Evolutionary conservation across 768 basidiomycete species (phyloP), one percentile per base, ranked within the genome.

Genomic region (Tubosaeta brunneosetosa): DNA sequence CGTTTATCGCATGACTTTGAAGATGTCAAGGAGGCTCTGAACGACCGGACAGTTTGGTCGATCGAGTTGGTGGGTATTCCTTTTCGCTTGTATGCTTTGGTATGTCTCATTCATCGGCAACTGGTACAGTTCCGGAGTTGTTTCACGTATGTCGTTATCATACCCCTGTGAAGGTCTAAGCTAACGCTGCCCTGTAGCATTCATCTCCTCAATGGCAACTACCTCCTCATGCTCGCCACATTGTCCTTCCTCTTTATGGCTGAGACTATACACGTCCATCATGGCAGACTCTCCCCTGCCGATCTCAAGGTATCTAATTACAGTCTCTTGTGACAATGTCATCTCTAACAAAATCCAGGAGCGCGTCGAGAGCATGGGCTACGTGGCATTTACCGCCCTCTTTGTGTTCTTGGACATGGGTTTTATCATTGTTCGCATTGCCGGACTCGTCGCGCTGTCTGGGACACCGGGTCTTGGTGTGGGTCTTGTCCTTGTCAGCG

Each of bases 371-470:
- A 4, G 11, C 1, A 49, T 61, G 16, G 61, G 64, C 5, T 51
- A 55, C 16, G 48, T 22, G 26, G 55, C 48, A 6, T 57, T 66
- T 42, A 49, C 56, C 1, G 27, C 61, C n/a, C 33, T 66, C 10
- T 43, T 63, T 41, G 52, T 44, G 3, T 7, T 61, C 29, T 59
- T 58, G 8, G 63, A 65, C 41, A 13, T 66, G 19, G 63, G 64
- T 1, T 47, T 40, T 25, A 6, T 63, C 22, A 9, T 56, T 22
- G 49, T 66, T 5, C 64, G 59, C 37, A 26, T 64, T 16, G 50
- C 54, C 0, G 56, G 36, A 32, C n/a, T 65, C 14, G 25, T 41
- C 32, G 50, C 46, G 3, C 36, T 58, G 36, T 57, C 61, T 2
- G 42, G 49, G n/a, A 55, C 59, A 0, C 56, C 56, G 27, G 50